Evolutionary conservation across 257 asterid species (phyloP), one percentile per base, ranked within the genome.

Genomic region (Solanum arcanum): DNA sequence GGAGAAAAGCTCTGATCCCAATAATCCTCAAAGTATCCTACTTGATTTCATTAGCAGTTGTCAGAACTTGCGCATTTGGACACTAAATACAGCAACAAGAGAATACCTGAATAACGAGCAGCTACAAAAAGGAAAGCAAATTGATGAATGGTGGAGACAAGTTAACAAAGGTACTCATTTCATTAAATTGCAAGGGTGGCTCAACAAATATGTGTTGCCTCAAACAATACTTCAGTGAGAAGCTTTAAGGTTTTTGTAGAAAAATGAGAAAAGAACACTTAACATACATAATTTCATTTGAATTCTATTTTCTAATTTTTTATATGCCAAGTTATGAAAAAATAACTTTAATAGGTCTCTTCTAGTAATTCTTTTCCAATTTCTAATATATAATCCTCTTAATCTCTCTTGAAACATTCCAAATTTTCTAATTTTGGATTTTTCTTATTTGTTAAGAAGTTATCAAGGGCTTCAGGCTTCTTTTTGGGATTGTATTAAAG

Each of bases 121-220:
- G 90, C 98, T 97, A 89, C 98, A 97, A 88, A 97, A 97, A 90
- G 99, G 99, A 92, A 97, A 97, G 88, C 99, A 97, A 90, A 97
- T 97, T 84, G 99, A 97, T 91, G 99, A 97, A 92, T 97, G 99
- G 99, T 94, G 99, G 99, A 96, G 93, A 92, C 99, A 95, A 93
- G 95, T 91, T 72, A 92, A 92, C 91, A 97, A 94, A 96, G 99
- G 99, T 97, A 94, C 86, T 86, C 84, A 68, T 46, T 80, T 35
- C 64, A 25, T 47, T 81, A 42, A 60, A 42, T 64, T 42, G 77
- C 77, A 70, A 7, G n/a, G 77, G 21, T 66, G 25, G 12, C 64
- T 56, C 64, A 56, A 56, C 64, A 56, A 56, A 20, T 56, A 56
- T 5, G 25, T 20, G 64, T 56, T 20, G 64, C 25, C 25, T 56